These are phyloP conservation scores for Claviceps capensis DNA, from an alignment of 2,329 filamentous ascomycete genomes.

Conservation along the genomic window DNA sequence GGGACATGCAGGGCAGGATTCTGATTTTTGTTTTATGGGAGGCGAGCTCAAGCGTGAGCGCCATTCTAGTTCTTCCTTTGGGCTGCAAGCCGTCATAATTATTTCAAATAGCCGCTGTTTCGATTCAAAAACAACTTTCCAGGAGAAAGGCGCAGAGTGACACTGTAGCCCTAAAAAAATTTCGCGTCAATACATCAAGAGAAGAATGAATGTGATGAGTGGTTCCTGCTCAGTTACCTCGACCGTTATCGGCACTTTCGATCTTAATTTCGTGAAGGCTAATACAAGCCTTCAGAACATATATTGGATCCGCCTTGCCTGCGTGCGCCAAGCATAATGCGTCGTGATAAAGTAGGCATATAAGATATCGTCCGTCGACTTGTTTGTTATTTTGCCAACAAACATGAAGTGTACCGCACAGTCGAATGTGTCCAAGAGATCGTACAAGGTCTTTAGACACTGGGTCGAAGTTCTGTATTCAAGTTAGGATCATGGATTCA, in stretches of 20 bases:
- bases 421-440: constrained; percentile 62
- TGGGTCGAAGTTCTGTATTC: constrained; percentile 32
- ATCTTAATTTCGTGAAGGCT: constrained; percentile 50
- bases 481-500: neutral
- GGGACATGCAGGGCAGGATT: constrained; percentile 39
- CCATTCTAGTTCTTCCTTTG: constrained; percentile 71
- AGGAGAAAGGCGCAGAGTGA: constrained; percentile 72
- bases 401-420: constrained; percentile 74
- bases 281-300: constrained; percentile 64
- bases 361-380: constrained; percentile 67
- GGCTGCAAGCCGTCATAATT: constrained; percentile 74
- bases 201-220: neutral
- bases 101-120: constrained; percentile 69
- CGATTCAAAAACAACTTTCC: constrained; percentile 80
- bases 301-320: constrained; percentile 49
- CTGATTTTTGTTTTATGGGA: constrained; percentile 33
- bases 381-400: constrained; percentile 62
- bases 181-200: neutral
- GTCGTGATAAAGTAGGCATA: constrained; percentile 71
- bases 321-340: constrained; percentile 64
- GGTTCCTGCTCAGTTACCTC: constrained; percentile 34
- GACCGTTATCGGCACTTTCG: constrained; percentile 61
- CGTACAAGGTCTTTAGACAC: constrained; percentile 54
- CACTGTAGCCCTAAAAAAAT: constrained; percentile 59
- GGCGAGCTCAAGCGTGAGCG: constrained; percentile 47